These are phyloP conservation scores for Metrosideros polymorpha DNA, from an alignment of 441 rosid species.

Conservation along the genomic window DNA sequence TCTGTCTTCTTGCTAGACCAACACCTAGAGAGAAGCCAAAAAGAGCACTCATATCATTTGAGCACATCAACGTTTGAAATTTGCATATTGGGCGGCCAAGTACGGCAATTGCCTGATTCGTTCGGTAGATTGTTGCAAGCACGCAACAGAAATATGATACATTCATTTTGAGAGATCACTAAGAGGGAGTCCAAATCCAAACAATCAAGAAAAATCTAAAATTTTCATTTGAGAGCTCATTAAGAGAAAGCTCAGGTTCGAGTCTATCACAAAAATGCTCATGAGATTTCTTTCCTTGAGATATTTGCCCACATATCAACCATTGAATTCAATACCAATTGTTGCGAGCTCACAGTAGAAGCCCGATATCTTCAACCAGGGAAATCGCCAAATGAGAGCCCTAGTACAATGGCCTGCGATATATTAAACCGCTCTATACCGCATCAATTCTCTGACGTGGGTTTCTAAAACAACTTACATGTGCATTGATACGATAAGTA, in stretches of 20 bases:
- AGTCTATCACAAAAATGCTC: not conserved
- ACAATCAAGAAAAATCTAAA: accelerated
- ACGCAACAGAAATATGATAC: not conserved
- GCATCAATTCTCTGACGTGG: accelerated
- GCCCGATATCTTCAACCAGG: too few species aligned
- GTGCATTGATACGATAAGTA: accelerated
- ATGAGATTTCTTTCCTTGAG: not conserved
- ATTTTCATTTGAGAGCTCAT: accelerated
- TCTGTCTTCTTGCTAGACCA: not conserved
- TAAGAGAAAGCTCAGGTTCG: accelerated
- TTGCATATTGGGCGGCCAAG: not conserved
- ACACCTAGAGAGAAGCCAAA: not conserved
- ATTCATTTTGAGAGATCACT: accelerated
- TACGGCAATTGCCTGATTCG: not conserved
- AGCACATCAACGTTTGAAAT: not conserved
- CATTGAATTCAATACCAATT: not conserved
- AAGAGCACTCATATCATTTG: not conserved
- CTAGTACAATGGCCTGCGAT: accelerated
- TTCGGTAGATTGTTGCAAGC: too few species aligned
- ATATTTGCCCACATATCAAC: not conserved
- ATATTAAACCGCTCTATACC: accelerated
- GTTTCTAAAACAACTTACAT: not conserved
- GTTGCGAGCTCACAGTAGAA: not conserved
- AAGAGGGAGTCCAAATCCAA: not conserved
- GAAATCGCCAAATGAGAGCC: not conserved